Percentiles rank a stretch among this genome's conserved stretches.
Conservation (phyloP, 805 yeast species). For the Kodamaea jinghongensis region DNA sequence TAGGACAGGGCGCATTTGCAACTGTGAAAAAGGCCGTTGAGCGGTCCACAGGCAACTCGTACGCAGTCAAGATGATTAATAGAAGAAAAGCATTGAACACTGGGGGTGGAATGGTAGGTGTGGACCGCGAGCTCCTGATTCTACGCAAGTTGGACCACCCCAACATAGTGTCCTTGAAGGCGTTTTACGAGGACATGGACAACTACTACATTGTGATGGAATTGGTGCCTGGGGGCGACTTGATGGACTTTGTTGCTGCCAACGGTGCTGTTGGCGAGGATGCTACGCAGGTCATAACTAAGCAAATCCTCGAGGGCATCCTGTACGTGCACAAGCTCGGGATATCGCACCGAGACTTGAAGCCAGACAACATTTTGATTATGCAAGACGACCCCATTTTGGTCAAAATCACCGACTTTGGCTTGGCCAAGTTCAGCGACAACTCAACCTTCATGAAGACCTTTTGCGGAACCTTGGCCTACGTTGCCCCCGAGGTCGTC, state of each 20-base stretch:
- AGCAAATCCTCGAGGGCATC: conserved; percentile 81
- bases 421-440: conserved; percentile 87
- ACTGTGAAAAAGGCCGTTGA: conserved; percentile 90
- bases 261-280: conserved; percentile 91
- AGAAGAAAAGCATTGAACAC: conserved; percentile 70
- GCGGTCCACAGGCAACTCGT: conserved; percentile 78
- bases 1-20: conserved; percentile 99
- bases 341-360: conserved; percentile 92
- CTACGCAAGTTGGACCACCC: conserved; percentile 77
- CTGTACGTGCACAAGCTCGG: conserved; percentile 85
- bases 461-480: conserved; percentile 95
- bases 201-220: conserved; percentile 92
- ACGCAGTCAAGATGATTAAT: conserved; percentile 87
- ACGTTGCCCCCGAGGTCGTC: conserved; percentile 92
- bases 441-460: conserved; percentile 87
- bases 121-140: conserved; percentile 80
- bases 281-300: conserved; percentile 81
- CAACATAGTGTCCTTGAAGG: conserved; percentile 77
- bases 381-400: conserved; percentile 87
- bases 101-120: conserved; percentile 66
- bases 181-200: conserved; percentile 79
- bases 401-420: conserved; percentile 95
- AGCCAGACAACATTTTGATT: conserved; percentile 92
- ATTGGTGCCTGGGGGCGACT: conserved; percentile 92
- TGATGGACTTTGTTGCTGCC: conserved; percentile 95